Percentiles rank a stretch among this genome's conserved stretches.
Conservation (phyloP, 148 eudicot genomes). For the Vaccinium corymbosum region DNA sequence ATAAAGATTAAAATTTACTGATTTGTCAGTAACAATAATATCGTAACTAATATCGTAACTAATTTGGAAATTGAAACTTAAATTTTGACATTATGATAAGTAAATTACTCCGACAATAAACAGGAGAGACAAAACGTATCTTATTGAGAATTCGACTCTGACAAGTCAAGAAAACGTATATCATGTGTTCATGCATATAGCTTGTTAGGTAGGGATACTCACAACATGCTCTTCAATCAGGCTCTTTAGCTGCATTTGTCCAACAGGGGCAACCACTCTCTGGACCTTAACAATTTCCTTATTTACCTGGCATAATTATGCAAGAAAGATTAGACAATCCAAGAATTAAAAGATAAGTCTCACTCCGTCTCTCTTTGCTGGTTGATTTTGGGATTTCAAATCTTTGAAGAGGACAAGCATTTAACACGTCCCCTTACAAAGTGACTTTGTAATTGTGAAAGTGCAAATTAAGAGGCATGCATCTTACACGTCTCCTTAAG, state of each 20-base stretch:
- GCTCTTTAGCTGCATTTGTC: slow-evolving; percentile 92
- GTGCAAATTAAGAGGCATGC: neutral
- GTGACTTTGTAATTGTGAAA: neutral
- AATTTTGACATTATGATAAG: neutral
- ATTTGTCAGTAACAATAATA: neutral
- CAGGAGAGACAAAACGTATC: neutral
- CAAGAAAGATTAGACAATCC: neutral
- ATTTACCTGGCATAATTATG: slow-evolving; percentile 56
- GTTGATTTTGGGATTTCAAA: neutral
- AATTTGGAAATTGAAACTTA: neutral
- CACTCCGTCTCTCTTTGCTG: neutral
- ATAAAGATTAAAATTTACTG: neutral
- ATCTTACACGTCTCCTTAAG: neutral
- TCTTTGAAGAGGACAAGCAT: neutral
- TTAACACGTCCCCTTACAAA: neutral
- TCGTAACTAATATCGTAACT: neutral
- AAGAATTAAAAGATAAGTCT: neutral
- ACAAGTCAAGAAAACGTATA: neutral
- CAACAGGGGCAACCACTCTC: slow-evolving; percentile 96
- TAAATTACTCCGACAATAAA: neutral
- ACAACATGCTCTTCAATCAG: slow-evolving; percentile 95
- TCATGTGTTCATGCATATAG: slow-evolving; percentile 8
- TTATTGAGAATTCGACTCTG: neutral
- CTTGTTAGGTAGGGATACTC: slow-evolving; percentile 40
- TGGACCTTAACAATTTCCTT: slow-evolving; percentile 97